Evolutionary conservation across 352 stramenopile genomes (phyloP).

Genomic region (Halophytophthora batemanensis): DNA sequence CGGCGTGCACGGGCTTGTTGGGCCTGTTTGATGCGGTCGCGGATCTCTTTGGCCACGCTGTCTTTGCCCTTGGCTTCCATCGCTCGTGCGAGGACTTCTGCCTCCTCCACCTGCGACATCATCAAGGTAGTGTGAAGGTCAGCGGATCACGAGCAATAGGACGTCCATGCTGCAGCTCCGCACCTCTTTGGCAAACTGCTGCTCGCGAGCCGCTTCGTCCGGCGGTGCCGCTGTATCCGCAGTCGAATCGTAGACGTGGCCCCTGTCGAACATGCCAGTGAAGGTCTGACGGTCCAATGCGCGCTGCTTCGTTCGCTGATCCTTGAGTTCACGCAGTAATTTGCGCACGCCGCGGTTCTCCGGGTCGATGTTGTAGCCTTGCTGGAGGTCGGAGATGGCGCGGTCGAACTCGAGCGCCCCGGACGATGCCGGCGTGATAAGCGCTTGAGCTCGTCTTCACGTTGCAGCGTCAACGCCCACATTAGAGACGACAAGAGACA

Average conservation of each 20-base stretch:
- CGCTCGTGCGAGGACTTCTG: slow-evolving; percentile 58
- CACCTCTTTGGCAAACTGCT: slow-evolving; percentile 62
- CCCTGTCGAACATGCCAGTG: slow-evolving; percentile 80
- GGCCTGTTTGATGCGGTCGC: slow-evolving; percentile 51
- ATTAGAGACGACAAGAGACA: background rate
- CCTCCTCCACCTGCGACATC: slow-evolving; percentile 48
- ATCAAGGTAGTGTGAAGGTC: background rate
- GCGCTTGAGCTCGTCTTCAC: slow-evolving; percentile 57
- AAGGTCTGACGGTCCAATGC: slow-evolving; percentile 74
- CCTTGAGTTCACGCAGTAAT: slow-evolving; percentile 63
- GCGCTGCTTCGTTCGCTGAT: slow-evolving; percentile 61
- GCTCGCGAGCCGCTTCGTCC: slow-evolving; percentile 31
- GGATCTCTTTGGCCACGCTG: slow-evolving; percentile 60
- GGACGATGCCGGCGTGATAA: slow-evolving; percentile 73
- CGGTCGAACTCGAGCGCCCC: slow-evolving; percentile 76
- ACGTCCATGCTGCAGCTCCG: background rate
- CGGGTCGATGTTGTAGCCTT: slow-evolving; percentile 55
- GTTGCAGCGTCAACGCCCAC: background rate
- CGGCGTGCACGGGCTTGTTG: slow-evolving; percentile 41
- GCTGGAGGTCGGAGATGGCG: slow-evolving; percentile 68
- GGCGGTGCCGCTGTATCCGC: slow-evolving; percentile 6
- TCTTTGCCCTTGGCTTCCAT: slow-evolving; percentile 65
- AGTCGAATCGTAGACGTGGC: slow-evolving; percentile 51
- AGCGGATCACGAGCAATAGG: background rate
- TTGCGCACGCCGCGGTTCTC: slow-evolving; percentile 62